phyloP scores from a whole-genome alignment of 2,329 filamentous ascomycete genomes.

The Gnomoniopsis sp. region DNA sequence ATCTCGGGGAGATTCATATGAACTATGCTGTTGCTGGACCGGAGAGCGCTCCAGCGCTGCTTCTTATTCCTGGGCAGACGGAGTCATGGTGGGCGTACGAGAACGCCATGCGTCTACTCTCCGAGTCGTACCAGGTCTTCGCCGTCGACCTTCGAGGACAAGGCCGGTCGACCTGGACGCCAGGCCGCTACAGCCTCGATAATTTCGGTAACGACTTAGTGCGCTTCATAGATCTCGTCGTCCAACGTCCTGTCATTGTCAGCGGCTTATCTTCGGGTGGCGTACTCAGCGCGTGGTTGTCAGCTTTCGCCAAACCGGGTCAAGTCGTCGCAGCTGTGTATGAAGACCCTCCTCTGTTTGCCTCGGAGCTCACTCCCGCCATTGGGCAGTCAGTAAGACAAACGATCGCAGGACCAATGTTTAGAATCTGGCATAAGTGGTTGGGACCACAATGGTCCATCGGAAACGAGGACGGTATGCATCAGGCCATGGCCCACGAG shows the following conservation, averaged over 20 bases:
- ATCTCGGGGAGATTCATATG: constrained; percentile 20
- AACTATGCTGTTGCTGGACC: constrained; percentile 19
- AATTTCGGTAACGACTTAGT: constrained; percentile 20
- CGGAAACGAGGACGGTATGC: constrained; percentile 16
- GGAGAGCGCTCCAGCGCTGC: constrained; percentile 11
- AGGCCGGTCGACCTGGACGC: constrained; percentile 20
- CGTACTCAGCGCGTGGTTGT: constrained; percentile 19
- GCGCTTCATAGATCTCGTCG: constrained; percentile 18
- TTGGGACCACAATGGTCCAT: constrained; percentile 20
- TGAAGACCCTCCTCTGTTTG: constrained; percentile 20
- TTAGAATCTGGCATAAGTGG: constrained; percentile 19
- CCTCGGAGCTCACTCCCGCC: constrained; percentile 16
- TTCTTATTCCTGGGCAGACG: constrained; percentile 18
- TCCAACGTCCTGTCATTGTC: constrained; percentile 18
- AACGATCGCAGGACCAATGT: constrained; percentile 16
- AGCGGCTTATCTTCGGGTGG: constrained; percentile 19
- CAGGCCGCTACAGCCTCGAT: constrained; percentile 20
- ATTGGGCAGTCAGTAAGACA: constrained; percentile 16
- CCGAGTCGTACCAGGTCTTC: constrained; percentile 19
- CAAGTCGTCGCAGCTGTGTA: constrained; percentile 17
- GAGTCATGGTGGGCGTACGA: constrained; percentile 21
- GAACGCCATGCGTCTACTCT: constrained; percentile 15
- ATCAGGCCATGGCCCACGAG: constrained; percentile 14
- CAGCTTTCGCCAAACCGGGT: constrained; percentile 19
- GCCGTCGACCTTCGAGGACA: constrained; percentile 21